Percentiles rank a stretch among this genome's conserved stretches.
Conservation (phyloP, 2,329 filamentous ascomycete species). For the Penicillium capsulatum region DNA sequence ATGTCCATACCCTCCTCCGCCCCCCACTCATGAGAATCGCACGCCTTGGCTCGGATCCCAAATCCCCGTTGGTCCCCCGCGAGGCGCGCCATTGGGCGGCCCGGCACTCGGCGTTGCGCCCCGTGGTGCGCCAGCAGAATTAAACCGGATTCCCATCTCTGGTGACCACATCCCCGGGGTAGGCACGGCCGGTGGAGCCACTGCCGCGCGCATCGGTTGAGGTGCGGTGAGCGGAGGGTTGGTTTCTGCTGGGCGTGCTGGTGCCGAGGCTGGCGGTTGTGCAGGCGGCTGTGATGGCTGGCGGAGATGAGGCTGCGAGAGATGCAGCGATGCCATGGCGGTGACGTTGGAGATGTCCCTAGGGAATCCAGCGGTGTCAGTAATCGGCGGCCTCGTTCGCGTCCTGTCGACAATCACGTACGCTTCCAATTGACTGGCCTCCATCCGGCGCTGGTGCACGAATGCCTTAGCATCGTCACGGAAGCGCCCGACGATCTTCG, state of each 20-base stretch:
- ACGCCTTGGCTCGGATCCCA: constrained; percentile 61
- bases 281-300: constrained; percentile 33
- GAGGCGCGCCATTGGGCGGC: background rate
- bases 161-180: constrained; percentile 68
- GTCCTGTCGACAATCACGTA: constrained; percentile 42
- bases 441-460: constrained; percentile 72
- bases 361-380: constrained; percentile 7
- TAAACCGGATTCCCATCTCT: constrained; percentile 76
- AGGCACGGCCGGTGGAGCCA: constrained; percentile 52
- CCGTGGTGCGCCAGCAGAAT: constrained; percentile 38
- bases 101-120: constrained; percentile 10
- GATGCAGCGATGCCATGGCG: constrained; percentile 56
- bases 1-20: too few relatives aligned
- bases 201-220: constrained; percentile 41
- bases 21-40: constrained; percentile 45
- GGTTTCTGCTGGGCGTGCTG: constrained; percentile 35
- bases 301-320: constrained; percentile 36
- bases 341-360: constrained; percentile 52
- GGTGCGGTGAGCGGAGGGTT: constrained; percentile 44
- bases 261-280: constrained; percentile 41
- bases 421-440: constrained; percentile 75
- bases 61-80: constrained; percentile 35
- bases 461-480: constrained; percentile 75
- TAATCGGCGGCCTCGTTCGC: too few relatives aligned
- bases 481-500: constrained; percentile 79